Evolutionary conservation across 176 grass and related monocot genomes (phyloP), one percentile per base, ranked within the genome.

Genomic region (Cymbopogon citratus): DNA sequence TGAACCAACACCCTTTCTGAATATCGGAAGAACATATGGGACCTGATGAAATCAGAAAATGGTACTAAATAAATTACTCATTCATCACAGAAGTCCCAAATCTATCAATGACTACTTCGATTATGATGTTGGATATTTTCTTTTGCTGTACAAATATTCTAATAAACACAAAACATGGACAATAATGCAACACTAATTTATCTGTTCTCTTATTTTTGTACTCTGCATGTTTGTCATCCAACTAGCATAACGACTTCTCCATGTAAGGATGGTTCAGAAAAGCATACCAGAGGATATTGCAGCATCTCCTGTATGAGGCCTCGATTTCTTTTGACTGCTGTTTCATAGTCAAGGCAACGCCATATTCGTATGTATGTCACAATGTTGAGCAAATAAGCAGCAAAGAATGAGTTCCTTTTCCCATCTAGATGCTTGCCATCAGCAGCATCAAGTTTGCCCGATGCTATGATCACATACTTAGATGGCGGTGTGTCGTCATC

Each of bases 361-460:
- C 83, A 90, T 26, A 92, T 86, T 49, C 81, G 84, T 48, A 49
- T 73, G 44, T 87, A 88, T 9, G 90, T 92, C 25, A 84, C 81
- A 8, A 83, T 78, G 83, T 95, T 95, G 36, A 95, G 26, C 36
- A 95, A 71, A 83, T 78, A 74, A 70, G 84, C 43, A 68, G 82
- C 90, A 90, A 87, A 95, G 69, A 86, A 28, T 59, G 61, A 18
- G 12, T 4, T 77, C 57, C 9, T 72, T 44, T 31, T 48, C 15
- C 54, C 52, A 36, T 84, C 7, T 25, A 64, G 33, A 62, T 10
- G 0, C 2, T 40, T 80, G 36, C 35, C 15, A 21, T 54, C 16
- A 16, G 26, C 83, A 44, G 23, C 49, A 75, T 86, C 81, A 79
- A 95, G 69, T 51, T 69, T 68, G 2, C 54, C 28, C 3, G 87